Evolutionary conservation across 768 basidiomycete genomes (phyloP), one percentile per base, ranked within the genome.

Genomic region (Auriculariales sp.): DNA sequence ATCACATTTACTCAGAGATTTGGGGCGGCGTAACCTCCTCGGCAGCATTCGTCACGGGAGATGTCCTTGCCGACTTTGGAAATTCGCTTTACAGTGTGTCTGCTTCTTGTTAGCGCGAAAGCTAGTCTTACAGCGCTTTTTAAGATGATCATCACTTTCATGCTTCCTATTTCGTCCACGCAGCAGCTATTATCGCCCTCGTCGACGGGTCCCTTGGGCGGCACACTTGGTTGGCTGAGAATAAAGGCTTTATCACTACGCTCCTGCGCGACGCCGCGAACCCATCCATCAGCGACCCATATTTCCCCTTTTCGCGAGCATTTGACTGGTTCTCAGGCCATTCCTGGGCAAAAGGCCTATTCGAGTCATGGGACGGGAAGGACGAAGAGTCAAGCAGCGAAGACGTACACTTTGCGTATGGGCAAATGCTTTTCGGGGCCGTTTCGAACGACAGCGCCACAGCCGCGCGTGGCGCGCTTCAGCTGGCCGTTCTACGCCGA

Each of bases 321-420:
- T 52, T 52, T 28, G 51, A 52, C 33, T 52, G 51, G 51, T 52
- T 28, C 24, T 12, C 33, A 22, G 51, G 51, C 12, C 51, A 52
- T 25, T 27, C 29, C 33, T 52, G 51, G 51, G 51, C 51, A 14
- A 47, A 48, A 12, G 51, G 51, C 4, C 25, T 52, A n/a, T 52
- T 52, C 46, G 46, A 47, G 25, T 52, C 51, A 5, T 17, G n/a
- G 31, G 51, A 52, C 33, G 35, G 35, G 9, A 52, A 52, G 25
- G 51, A 52, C 51, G 22, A 52, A 22, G 51, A 52, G 33, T 47
- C 46, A 7, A 52, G 46, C 14, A 34, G 31, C 31, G 51, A 52
- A 28, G 51, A 48, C 30, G 51, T 45, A 22, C 46, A 52, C 28
- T 52, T 47, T 28, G 46, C 46, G 2, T 52, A 52, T 24, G 46